phyloP scores from a whole-genome alignment of 1,139 yeast species.

The Komagataea norvegica region DNA sequence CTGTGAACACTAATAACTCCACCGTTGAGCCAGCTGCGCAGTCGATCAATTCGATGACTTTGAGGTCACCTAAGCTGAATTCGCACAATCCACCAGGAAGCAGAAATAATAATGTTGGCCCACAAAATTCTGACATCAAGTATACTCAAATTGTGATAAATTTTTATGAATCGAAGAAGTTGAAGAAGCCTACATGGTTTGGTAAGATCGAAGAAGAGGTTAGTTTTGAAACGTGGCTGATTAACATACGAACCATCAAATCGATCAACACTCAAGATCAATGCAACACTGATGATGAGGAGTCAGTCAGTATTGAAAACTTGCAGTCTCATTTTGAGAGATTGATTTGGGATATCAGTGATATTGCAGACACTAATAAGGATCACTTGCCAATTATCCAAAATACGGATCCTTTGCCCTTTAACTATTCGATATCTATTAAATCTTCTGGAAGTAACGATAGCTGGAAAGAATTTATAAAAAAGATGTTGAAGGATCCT shows the following conservation, averaged over 20 bases:
- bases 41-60: constrained; percentile 5
- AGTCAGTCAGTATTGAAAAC: constrained; percentile 5
- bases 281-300: constrained; percentile 3
- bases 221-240: constrained; percentile 48
- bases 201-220: constrained; percentile 35
- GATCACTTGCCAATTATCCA: constrained; percentile 74
- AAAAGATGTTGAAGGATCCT: constrained; percentile 22
- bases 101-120: constrained; percentile 7
- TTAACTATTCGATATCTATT: constrained; percentile 48
- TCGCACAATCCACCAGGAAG: constrained; percentile 7
- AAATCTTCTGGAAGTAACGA: constrained; percentile 19
- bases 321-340: constrained; percentile 13
- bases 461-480: constrained; percentile 25
- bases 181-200: constrained; percentile 36
- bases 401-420: constrained; percentile 60
- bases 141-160: constrained; percentile 29
- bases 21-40: constrained; percentile 4
- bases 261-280: not conserved
- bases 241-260: constrained; percentile 32
- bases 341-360: constrained; percentile 42
- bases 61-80: constrained; percentile 12
- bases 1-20: constrained; percentile 2
- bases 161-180: constrained; percentile 32
- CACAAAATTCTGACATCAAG: constrained; percentile 12
- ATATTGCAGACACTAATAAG: constrained; percentile 49